A percentile compares a stretch with the other conserved stretches of the same genome.
Evolutionary conservation across 179 eudicot species (phyloP).

Genomic region (Beta macrorhiza): DNA sequence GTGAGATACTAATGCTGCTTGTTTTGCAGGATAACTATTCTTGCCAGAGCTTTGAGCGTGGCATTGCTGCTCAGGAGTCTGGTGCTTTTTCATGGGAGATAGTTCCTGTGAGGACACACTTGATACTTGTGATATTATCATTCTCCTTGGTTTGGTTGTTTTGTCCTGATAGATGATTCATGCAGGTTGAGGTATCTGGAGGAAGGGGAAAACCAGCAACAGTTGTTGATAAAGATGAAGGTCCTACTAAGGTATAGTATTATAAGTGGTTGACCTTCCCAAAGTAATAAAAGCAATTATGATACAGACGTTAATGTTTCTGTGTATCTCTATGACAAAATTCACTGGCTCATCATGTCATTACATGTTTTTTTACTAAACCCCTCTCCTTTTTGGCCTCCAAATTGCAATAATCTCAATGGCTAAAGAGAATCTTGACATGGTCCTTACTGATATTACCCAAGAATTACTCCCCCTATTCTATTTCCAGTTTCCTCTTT

Average conservation of each 20-base stretch:
- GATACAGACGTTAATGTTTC: background rate
- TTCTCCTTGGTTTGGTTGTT: background rate
- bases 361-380: background rate
- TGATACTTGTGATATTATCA: background rate
- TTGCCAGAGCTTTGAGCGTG: conserved; percentile 56
- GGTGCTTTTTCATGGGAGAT: conserved; percentile 59
- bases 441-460: background rate
- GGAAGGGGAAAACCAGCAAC: conserved; percentile 50
- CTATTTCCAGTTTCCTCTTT: background rate
- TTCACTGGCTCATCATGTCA: background rate
- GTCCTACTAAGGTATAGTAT: conserved; percentile 40
- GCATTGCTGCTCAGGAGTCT: conserved; percentile 44
- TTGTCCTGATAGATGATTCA: background rate
- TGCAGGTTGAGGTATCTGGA: conserved; percentile 51
- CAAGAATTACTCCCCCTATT: background rate
- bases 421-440: background rate
- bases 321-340: background rate
- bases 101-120: conserved; percentile 37
- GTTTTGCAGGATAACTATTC: conserved; percentile 45
- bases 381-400: background rate
- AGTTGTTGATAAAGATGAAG: conserved; percentile 50
- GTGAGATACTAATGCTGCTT: conserved; percentile 7
- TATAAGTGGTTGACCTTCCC: background rate
- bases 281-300: background rate
- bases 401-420: background rate